Base-by-base conservation (phyloP, 2,329 filamentous ascomycete species). In the Alternaria conjuncta region DNA sequence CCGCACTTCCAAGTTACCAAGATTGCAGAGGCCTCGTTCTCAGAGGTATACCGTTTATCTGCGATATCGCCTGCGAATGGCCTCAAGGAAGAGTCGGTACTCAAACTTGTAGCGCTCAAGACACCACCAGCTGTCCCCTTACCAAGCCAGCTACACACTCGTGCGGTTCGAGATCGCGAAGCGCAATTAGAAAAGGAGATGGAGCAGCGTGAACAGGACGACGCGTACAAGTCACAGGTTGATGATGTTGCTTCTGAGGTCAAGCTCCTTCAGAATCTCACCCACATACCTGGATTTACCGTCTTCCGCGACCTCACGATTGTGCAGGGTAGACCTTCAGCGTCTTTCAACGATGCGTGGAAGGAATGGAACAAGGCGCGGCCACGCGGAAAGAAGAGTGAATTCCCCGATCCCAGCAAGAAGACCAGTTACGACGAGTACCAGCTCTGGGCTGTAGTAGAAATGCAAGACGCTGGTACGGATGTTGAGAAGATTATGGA, bases 1-100 rank as follows among this genome's bases (percentile, higher is more conserved):
- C 72, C 76, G 6, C 76, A 82, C 61, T 86, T 86, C 66, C 73
- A 82, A 41, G 82, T 90, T 44, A 80, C 82, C 9, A 91, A 91
- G 69, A 85, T 91, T 36, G 88, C 88, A 9, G 88, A 91, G 75
- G 89, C 89, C 2, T 89, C 88, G 1, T 91, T 89, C 71, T 87
- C 87, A 57, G 88, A 90, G 71, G 88, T 91, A 4, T 90, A 89
- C 74, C 86, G 88, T 12, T 78, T 90, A 63, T 83, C 81, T 8
- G 74, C 82, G 3, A 73, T 75, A 44, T 66, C 63, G 23, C 60
- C 69, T 45, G 60, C 69, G 6, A 61, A 66, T 5, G 72, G 71
- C 13, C 69, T 75, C 15, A 71, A 72, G 21, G 77, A 82, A 55
- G 83, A 84, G 65, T 82, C 80, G 3, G 84, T 86, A 2, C 77